A percentile compares a stretch with the other conserved stretches of the same genome.
These are phyloP conservation scores for Eucalyptus camaldulensis DNA, from an alignment of 345 rosid species.

Conservation along the genomic window DNA sequence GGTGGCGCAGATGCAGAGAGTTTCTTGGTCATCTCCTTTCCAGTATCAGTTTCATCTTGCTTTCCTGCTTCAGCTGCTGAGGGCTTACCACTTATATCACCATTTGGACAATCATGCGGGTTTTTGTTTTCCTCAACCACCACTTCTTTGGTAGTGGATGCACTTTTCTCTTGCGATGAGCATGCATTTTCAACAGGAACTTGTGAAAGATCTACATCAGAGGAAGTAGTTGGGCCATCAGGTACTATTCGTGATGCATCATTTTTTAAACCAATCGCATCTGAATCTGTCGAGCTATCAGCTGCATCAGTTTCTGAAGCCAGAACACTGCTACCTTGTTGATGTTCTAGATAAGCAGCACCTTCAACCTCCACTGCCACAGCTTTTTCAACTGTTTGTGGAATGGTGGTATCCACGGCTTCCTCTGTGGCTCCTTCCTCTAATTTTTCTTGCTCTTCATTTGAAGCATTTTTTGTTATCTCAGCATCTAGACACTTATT, in stretches of 20 bases:
- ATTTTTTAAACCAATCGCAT: background rate
- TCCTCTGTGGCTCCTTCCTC: background rate
- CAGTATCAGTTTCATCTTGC: constrained; percentile 49
- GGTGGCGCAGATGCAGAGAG: constrained; percentile 98
- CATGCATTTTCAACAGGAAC: constrained; percentile 8
- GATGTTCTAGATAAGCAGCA: constrained; percentile 1
- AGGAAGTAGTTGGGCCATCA: constrained; percentile 11
- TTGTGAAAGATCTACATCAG: constrained; percentile 8
- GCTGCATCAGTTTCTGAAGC: constrained; percentile 5
- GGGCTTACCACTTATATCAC: constrained; percentile 14
- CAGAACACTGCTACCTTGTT: background rate
- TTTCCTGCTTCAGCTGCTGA: constrained; percentile 38
- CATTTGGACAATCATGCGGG: constrained; percentile 13
- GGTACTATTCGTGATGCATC: constrained; percentile 2
- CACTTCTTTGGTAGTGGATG: constrained; percentile 14
- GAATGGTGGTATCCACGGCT: background rate
- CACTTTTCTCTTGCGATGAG: constrained; percentile 13
- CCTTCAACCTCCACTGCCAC: constrained; percentile 10
- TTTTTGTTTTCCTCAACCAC: constrained; percentile 11
- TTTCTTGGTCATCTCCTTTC: constrained; percentile 71
- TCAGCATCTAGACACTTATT: constrained; percentile 4
- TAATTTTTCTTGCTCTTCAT: constrained; percentile 13
- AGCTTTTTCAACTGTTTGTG: background rate
- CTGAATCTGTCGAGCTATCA: constrained; percentile 8
- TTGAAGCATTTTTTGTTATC: constrained; percentile 6